Percentiles rank a stretch among this genome's conserved stretches.
These are phyloP conservation scores for Aspergillus hiratsukae DNA, from an alignment of 2,329 filamentous ascomycete genomes.

Conservation along the genomic window DNA sequence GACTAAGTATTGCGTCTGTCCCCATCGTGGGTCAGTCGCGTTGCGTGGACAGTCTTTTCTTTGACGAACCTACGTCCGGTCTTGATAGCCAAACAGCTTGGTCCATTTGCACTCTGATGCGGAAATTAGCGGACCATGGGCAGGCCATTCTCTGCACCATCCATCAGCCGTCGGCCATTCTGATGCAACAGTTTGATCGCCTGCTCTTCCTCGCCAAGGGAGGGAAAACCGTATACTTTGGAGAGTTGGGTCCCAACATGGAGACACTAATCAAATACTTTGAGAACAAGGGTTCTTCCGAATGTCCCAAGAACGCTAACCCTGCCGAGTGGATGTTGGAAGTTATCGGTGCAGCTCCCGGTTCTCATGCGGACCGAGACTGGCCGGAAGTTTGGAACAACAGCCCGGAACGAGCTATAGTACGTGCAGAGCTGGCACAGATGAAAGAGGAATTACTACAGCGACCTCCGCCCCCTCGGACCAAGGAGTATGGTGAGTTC, in stretches of 20 bases:
- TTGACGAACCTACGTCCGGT: constrained; percentile 90
- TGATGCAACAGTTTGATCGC: constrained; percentile 76
- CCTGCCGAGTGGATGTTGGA: constrained; percentile 64
- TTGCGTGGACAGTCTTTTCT: constrained; percentile 55
- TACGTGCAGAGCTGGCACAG: constrained; percentile 47
- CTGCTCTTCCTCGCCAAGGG: constrained; percentile 60
- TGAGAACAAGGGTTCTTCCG: constrained; percentile 55
- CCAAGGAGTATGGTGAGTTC: constrained; percentile 66
- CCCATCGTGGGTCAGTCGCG: too few relatives aligned
- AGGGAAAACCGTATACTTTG: constrained; percentile 64
- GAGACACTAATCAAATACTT: constrained; percentile 59
- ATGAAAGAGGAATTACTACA: constrained; percentile 27
- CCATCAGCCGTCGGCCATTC: constrained; percentile 85
- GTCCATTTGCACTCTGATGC: constrained; percentile 78
- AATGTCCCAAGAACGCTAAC: constrained; percentile 59
- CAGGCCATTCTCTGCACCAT: constrained; percentile 91
- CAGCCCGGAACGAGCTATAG: constrained; percentile 49
- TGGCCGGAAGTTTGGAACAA: constrained; percentile 59
- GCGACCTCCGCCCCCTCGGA: constrained; percentile 31
- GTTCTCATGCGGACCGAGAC: constrained; percentile 55
- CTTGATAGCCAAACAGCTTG: constrained; percentile 87
- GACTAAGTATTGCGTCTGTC: too few relatives aligned
- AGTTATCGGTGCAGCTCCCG: constrained; percentile 54
- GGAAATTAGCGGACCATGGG: constrained; percentile 84
- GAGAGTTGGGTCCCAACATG: constrained; percentile 57